Evolutionary conservation across 164 flowering plant genomes (phyloP).

Genomic region (Berberis vulgaris): DNA sequence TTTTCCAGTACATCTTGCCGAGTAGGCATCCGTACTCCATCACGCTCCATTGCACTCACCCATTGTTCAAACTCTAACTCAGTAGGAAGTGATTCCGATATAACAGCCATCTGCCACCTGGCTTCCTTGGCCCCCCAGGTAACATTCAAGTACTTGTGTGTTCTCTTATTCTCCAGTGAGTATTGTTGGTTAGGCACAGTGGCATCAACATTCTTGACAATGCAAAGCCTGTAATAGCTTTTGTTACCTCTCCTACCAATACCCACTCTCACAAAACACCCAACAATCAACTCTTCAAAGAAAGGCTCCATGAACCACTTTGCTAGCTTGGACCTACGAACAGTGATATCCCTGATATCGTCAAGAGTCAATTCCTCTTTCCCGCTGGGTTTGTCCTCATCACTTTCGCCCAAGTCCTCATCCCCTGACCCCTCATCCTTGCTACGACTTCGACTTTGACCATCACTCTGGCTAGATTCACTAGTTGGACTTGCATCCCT

Average conservation of each 20-base stretch:
- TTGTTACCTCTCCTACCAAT: constrained; percentile 73
- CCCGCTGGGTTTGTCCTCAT: constrained; percentile 44
- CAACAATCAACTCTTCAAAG: constrained; percentile 85
- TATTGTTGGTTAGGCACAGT: constrained; percentile 68
- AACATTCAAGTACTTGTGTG: constrained; percentile 78
- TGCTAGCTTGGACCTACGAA: constrained; percentile 77
- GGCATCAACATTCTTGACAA: constrained; percentile 84
- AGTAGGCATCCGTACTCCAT: constrained; percentile 63
- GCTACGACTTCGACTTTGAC: constrained; percentile 62
- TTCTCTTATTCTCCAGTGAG: constrained; percentile 74
- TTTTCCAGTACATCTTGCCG: constrained; percentile 65
- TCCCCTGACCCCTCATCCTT: constrained; percentile 68
- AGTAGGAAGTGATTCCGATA: constrained; percentile 69
- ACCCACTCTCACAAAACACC: constrained; percentile 67
- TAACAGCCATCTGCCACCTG: constrained; percentile 97
- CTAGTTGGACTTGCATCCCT: constrained; percentile 42
- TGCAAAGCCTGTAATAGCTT: constrained; percentile 67
- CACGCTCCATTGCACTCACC: constrained; percentile 73
- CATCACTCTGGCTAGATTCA: constrained; percentile 60
- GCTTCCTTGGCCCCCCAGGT: constrained; percentile 84
- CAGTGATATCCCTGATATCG: constrained; percentile 76
- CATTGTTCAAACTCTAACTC: constrained; percentile 76
- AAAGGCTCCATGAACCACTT: constrained; percentile 97
- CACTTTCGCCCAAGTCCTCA: constrained; percentile 64
- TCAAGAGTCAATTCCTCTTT: constrained; percentile 47